A percentile compares a stretch with the other conserved stretches of the same genome.
Conservation (phyloP, 768 basidiomycete genomes). For the Lentinula lateritia region DNA sequence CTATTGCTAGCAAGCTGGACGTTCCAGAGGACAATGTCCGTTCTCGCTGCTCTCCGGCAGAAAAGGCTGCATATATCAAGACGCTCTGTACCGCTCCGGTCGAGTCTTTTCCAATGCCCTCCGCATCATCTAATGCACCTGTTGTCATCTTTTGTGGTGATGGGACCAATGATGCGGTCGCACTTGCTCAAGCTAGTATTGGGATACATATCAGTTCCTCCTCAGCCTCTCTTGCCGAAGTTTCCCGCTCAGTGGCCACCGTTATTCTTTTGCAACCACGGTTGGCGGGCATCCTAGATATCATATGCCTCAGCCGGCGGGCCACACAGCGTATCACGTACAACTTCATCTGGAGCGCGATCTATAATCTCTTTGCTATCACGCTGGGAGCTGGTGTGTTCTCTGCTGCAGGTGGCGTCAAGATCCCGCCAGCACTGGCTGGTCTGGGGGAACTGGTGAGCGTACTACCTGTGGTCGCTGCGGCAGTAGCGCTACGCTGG, state of each 20-base stretch:
- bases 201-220: slow-evolving; percentile 5
- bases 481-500: no score
- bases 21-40: neutral
- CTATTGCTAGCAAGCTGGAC: slow-evolving; percentile 41
- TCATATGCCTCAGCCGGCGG: slow-evolving; percentile 23
- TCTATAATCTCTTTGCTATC: slow-evolving; percentile 42
- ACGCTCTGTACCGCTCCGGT: no score
- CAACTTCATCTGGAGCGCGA: slow-evolving; percentile 18
- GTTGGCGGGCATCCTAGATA: slow-evolving; percentile 33
- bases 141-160: slow-evolving; percentile 42
- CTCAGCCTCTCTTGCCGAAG: slow-evolving; percentile 25
- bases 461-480: slow-evolving; percentile 10
- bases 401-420: slow-evolving; percentile 17
- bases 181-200: slow-evolving; percentile 47
- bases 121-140: slow-evolving; percentile 15
- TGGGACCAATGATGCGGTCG: slow-evolving; percentile 47
- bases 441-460: slow-evolving; percentile 39
- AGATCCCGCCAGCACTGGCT: slow-evolving; percentile 35
- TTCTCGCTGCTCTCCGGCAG: no score
- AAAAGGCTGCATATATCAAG: no score
- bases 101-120: slow-evolving; percentile 1
- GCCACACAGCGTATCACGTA: slow-evolving; percentile 24
- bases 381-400: slow-evolving; percentile 48
- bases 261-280: slow-evolving; percentile 30
- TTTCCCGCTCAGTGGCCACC: slow-evolving; percentile 30